Evolutionary conservation across 441 rosid species (phyloP), one percentile per base, ranked within the genome.

Genomic region (Brassica hybrid): DNA sequence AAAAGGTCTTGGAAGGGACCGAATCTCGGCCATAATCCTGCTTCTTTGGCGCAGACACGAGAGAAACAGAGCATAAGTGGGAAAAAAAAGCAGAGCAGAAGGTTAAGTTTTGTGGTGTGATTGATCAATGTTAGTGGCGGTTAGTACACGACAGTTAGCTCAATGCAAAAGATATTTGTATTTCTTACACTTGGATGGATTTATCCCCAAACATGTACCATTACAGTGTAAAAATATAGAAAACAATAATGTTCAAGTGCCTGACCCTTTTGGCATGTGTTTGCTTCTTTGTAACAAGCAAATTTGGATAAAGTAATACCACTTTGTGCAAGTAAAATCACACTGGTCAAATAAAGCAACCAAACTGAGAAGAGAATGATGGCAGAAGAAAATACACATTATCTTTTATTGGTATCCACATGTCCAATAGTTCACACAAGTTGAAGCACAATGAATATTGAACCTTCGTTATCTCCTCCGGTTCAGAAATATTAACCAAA

Each of bases 361-460:
- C 23, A 21, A 21, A 21, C 23, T 27, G 32, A 27, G 6, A 27
- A 27, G 32, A 27, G 32, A 27, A 27, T 27, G 32, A 27, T 27
- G 32, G 5, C 32, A 27, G 32, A 27, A 27, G 32, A 27, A 27
- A 27, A 27, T 27, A 27, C 38, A 34, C 38, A 62, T 60, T 32
- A 27, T 27, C 38, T 71, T 72, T 78, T 78, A 78, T 78, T 78
- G 65, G 73, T 72, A 78, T 72, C 73, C 69, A 72, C 69, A 78
- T 12, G 48, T 67, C 64, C 68, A 60, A 60, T 72, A 72, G 73
- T 72, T 60, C 69, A 78, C 73, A 66, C 65, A 67, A 60, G 65
- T 12, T 48, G 32, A 72, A 67, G 27, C 60, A 72, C 73, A 68
- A 54, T 38, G 61, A 73, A 62, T 69, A 8, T 72, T 10, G 7